phyloP scores from a whole-genome alignment of 2,329 filamentous ascomycete species.

The Sporothrix protearum region DNA sequence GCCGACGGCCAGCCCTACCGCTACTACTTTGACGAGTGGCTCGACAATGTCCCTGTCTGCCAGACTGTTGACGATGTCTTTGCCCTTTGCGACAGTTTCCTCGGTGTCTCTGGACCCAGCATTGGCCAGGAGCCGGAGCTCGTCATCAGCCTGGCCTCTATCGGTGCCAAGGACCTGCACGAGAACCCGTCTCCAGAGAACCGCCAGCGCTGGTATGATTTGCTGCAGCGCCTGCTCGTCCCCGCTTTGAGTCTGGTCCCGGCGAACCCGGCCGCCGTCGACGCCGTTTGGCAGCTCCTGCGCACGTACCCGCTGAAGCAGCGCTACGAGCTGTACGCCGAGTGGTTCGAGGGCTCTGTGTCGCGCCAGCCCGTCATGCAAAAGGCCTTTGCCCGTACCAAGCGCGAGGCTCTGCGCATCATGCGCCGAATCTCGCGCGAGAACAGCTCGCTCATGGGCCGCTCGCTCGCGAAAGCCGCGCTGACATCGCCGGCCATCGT shows the following conservation, averaged over 20 bases:
- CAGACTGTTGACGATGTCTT: slow-evolving; percentile 89
- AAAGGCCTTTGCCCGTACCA: slow-evolving; percentile 71
- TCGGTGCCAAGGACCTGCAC: slow-evolving; percentile 71
- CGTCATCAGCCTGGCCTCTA: slow-evolving; percentile 76
- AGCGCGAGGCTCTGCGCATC: slow-evolving; percentile 74
- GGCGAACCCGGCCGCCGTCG: slow-evolving; percentile 76
- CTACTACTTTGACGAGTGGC: slow-evolving; percentile 98
- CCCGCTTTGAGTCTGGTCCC: slow-evolving; percentile 84
- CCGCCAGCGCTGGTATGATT: slow-evolving; percentile 72
- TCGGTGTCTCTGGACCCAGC: slow-evolving; percentile 82
- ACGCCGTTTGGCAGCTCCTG: slow-evolving; percentile 81
- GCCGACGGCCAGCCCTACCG: slow-evolving; percentile 76
- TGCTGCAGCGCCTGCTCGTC: slow-evolving; percentile 79
- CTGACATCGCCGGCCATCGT: slow-evolving; percentile 87
- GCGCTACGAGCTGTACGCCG: slow-evolving; percentile 85
- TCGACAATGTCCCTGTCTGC: slow-evolving; percentile 87
- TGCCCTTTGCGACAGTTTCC: slow-evolving; percentile 74
- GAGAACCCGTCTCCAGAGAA: slow-evolving; percentile 70
- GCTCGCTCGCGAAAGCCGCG: slow-evolving; percentile 86
- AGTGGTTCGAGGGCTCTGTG: slow-evolving; percentile 81
- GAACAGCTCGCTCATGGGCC: slow-evolving; percentile 81
- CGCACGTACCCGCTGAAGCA: slow-evolving; percentile 71
- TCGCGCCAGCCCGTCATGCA: slow-evolving; percentile 75
- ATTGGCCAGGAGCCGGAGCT: slow-evolving; percentile 80
- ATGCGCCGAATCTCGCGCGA: slow-evolving; percentile 87